A percentile compares a stretch with the other conserved stretches of the same genome.
Conservation (phyloP, 495 filamentous ascomycete species). For the Cudoniella acicularis region DNA sequence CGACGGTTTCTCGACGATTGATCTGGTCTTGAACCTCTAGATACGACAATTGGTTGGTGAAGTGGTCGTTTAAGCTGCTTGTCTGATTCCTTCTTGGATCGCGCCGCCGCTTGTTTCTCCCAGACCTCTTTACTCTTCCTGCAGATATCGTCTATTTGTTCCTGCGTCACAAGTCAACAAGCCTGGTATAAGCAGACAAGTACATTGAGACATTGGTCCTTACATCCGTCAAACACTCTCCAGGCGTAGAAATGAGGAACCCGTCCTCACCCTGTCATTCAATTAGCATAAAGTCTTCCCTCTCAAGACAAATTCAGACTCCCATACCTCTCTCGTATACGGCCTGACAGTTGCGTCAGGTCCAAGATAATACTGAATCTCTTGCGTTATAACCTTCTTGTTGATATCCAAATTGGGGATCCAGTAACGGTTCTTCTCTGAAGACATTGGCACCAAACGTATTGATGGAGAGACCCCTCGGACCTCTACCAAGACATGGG, state of each 20-base stretch:
- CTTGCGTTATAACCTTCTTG: constrained; percentile 53
- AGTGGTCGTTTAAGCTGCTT: constrained; percentile 50
- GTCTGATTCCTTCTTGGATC: constrained; percentile 40
- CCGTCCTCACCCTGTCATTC: constrained; percentile 49
- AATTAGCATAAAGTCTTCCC: constrained; percentile 28
- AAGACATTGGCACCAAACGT: constrained; percentile 19
- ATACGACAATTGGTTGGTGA: constrained; percentile 49
- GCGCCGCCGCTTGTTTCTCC: constrained; percentile 52
- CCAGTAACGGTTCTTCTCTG: constrained; percentile 46
- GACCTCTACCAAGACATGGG: constrained; percentile 15
- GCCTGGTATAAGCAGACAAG: neutral
- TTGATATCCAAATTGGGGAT: constrained; percentile 54
- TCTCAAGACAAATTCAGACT: constrained; percentile 8
- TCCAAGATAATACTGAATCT: constrained; percentile 53
- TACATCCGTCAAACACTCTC: constrained; percentile 51
- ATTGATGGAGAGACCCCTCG: constrained; percentile 1
- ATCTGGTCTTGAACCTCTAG: constrained; percentile 29
- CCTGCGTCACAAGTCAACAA: constrained; percentile 32
- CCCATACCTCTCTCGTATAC: constrained; percentile 47
- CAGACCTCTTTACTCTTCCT: constrained; percentile 51
- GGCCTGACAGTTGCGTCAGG: constrained; percentile 50
- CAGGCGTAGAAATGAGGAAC: constrained; percentile 52
- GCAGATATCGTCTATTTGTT: constrained; percentile 57
- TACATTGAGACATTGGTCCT: constrained; percentile 20
- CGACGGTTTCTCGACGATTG: neutral